These are phyloP conservation scores for Epichloe glyceriae DNA, from an alignment of 2,329 filamentous ascomycete genomes.

Conservation along the genomic window DNA sequence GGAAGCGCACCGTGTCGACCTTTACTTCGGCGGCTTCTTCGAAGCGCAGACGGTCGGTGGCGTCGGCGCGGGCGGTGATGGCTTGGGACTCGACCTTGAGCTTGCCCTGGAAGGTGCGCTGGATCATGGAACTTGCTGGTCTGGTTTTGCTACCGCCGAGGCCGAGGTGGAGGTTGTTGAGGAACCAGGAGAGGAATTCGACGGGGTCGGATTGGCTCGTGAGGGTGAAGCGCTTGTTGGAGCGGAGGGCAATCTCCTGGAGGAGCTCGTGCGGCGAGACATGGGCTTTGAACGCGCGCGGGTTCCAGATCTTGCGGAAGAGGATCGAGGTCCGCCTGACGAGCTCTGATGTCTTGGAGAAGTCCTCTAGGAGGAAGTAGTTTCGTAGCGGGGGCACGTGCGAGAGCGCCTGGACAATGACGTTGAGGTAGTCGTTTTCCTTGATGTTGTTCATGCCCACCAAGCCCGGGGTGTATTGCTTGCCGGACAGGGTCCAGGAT, in stretches of 20 bases:
- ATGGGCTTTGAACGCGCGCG: conserved; percentile 87
- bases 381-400: conserved; percentile 85
- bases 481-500: conserved; percentile 54
- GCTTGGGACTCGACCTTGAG: conserved; percentile 87
- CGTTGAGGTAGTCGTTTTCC: conserved; percentile 97
- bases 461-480: conserved; percentile 83
- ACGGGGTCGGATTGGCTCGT: conserved; percentile 89
- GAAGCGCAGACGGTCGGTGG: conserved; percentile 77
- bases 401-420: conserved; percentile 79
- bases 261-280: conserved; percentile 95
- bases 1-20: conserved; percentile 64
- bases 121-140: conserved; percentile 72
- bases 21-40: conserved; percentile 79
- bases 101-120: conserved; percentile 85
- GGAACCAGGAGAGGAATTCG: conserved; percentile 93
- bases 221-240: conserved; percentile 83
- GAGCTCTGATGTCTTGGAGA: conserved; percentile 60
- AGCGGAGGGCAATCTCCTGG: conserved; percentile 82
- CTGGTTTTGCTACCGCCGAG: conserved; percentile 83
- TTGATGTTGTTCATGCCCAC: conserved; percentile 99
- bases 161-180: conserved; percentile 87
- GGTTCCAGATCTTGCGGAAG: conserved; percentile 96
- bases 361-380: conserved; percentile 78
- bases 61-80: conserved; percentile 83
- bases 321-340: conserved; percentile 80